Percentiles rank a stretch among this genome's conserved stretches.
Conservation (phyloP, 176 grass and related monocot species). For the Guadua angustifolia region DNA sequence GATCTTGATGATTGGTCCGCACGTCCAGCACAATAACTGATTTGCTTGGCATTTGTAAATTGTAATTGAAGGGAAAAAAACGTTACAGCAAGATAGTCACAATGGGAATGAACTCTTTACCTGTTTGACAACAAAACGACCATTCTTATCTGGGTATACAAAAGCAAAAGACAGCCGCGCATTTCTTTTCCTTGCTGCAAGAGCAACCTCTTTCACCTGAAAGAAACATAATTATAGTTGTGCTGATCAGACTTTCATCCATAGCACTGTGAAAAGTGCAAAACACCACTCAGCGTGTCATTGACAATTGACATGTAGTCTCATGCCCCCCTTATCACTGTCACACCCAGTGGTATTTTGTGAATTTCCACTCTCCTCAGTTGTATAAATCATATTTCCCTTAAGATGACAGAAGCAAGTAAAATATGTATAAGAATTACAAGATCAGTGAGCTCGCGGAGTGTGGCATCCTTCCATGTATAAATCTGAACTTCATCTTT, state of each 20-base stretch:
- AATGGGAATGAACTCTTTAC: conserved; percentile 46
- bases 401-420: conserved; percentile 4
- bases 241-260: conserved; percentile 26
- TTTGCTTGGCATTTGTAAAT: conserved; percentile 21
- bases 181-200: conserved; percentile 87
- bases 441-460: conserved; percentile 90
- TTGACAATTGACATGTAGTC: conserved; percentile 4
- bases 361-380: neutral
- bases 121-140: conserved; percentile 81
- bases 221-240: conserved; percentile 27
- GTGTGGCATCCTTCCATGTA: conserved; percentile 95
- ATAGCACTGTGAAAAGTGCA: neutral
- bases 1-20: neutral
- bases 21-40: neutral
- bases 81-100: neutral
- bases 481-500: conserved; percentile 99
- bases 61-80: neutral
- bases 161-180: conserved; percentile 93
- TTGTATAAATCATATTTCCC: neutral
- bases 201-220: conserved; percentile 96
- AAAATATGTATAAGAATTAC: conserved; percentile 47
- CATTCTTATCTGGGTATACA: conserved; percentile 92
- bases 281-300: neutral
- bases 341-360: neutral
- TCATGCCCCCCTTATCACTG: neutral